Conservation (phyloP, 2,329 filamentous ascomycete species). For the Calonectria multiphialidica region DNA sequence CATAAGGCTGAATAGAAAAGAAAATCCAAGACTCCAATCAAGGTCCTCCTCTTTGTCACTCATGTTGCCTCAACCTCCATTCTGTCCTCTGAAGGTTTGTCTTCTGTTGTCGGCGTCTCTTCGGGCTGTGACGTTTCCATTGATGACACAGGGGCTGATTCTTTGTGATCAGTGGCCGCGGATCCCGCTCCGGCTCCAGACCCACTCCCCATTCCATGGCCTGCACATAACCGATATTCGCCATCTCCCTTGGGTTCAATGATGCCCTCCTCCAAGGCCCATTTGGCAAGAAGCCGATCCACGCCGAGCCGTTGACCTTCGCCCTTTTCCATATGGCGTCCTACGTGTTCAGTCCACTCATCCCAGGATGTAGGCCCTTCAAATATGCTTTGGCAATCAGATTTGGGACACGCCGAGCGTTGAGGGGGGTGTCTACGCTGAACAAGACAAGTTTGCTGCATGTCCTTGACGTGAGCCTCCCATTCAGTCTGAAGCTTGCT, state of each 20-base stretch:
- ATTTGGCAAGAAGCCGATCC: constrained; percentile 68
- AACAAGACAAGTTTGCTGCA: constrained; percentile 81
- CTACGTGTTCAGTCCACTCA: constrained; percentile 92
- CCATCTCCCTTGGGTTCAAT: constrained; percentile 69
- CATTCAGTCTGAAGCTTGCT: constrained; percentile 71
- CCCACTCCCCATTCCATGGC: constrained; percentile 41
- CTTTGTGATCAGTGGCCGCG: constrained; percentile 41
- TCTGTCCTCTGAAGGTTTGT: constrained; percentile 41
- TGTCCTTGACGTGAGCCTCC: constrained; percentile 75
- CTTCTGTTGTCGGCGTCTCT: constrained; percentile 39
- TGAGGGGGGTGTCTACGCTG: constrained; percentile 77
- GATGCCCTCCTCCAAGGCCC: constrained; percentile 74
- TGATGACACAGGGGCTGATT: constrained; percentile 35
- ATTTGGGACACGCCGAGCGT: constrained; percentile 76
- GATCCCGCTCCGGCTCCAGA: constrained; percentile 30
- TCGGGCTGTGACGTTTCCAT: constrained; percentile 38
- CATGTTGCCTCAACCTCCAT: constrained; percentile 43
- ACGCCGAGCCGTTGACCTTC: constrained; percentile 70
- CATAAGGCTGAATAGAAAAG: constrained; percentile 22
- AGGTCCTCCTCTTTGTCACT: constrained; percentile 18
- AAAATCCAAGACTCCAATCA: constrained; percentile 27
- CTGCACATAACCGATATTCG: constrained; percentile 63
- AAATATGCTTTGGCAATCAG: constrained; percentile 79
- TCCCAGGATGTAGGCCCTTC: constrained; percentile 84
- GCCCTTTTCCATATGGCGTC: constrained; percentile 86